phyloP scores from a whole-genome alignment of 257 asterid genomes.

The Thymus quinquecostatus region DNA sequence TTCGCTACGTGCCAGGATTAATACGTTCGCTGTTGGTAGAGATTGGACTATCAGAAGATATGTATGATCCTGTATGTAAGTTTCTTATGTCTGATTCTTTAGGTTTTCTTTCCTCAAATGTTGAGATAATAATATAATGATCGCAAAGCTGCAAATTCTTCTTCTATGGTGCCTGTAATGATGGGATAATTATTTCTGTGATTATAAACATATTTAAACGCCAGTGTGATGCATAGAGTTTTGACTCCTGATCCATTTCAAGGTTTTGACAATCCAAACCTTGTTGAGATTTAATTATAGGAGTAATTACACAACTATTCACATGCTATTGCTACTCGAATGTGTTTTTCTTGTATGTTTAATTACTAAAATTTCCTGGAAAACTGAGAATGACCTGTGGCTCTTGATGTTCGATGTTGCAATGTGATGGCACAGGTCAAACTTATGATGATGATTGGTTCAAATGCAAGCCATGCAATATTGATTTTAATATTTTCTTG shows the following conservation, averaged over 20 bases:
- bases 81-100: slow-evolving; percentile 44
- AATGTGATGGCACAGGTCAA: not conserved
- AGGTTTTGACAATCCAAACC: no score
- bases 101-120: slow-evolving; percentile 20
- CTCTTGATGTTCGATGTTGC: slow-evolving; percentile 26
- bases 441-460: slow-evolving; percentile 16
- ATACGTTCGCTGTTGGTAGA: slow-evolving; percentile 56
- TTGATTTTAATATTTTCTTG: no score
- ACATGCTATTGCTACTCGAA: no score
- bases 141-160: not conserved
- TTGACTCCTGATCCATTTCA: no score
- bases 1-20: slow-evolving; percentile 58
- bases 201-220: no score
- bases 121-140: slow-evolving; percentile 18
- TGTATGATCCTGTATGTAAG: slow-evolving; percentile 95
- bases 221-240: no score
- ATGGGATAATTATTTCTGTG: no score
- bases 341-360: no score
- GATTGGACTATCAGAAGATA: slow-evolving; percentile 81
- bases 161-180: no score
- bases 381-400: not conserved
- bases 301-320: no score
- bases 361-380: not conserved
- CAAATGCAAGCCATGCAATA: slow-evolving; percentile 13
- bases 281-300: no score